Evolutionary conservation across 1,284 basidiomycete genomes (phyloP).

Genomic region (Porogramme epimiltina): DNA sequence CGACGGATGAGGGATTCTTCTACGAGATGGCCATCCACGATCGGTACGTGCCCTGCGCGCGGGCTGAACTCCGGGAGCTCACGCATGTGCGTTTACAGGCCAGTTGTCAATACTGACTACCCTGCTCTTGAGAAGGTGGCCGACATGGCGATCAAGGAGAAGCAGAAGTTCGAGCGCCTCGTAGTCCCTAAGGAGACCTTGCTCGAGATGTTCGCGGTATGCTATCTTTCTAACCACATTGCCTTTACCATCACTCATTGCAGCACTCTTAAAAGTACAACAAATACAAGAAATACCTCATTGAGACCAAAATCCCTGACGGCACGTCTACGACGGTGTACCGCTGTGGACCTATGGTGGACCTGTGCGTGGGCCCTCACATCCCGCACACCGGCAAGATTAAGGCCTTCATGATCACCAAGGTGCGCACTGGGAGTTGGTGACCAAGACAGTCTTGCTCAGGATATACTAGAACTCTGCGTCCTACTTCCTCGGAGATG

Average conservation of each 20-base stretch:
- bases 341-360: slow-evolving; percentile 98
- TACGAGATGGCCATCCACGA: slow-evolving; percentile 94
- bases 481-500: slow-evolving; percentile 97
- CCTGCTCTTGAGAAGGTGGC: slow-evolving; percentile 87
- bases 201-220: slow-evolving; percentile 93
- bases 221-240: slow-evolving; percentile 27
- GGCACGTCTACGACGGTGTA: slow-evolving; percentile 98
- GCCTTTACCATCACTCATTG: neutral
- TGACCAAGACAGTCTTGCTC: neutral
- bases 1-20: slow-evolving; percentile 98
- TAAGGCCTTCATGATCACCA: slow-evolving; percentile 95
- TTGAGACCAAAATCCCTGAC: slow-evolving; percentile 95
- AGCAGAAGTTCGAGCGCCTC: slow-evolving; percentile 95
- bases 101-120: slow-evolving; percentile 83
- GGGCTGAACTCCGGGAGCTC: neutral
- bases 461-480: slow-evolving; percentile 78
- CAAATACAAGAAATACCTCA: slow-evolving; percentile 98
- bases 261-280: slow-evolving; percentile 68
- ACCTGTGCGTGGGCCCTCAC: slow-evolving; percentile 96
- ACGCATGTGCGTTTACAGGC: slow-evolving; percentile 40
- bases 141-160: slow-evolving; percentile 92
- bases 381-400: slow-evolving; percentile 93
- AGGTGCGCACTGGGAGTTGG: slow-evolving; percentile 49
- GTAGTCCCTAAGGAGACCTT: slow-evolving; percentile 89
- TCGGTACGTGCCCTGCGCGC: slow-evolving; percentile 42